Conservation (phyloP, 2,329 filamentous ascomycete species). For the Aspergillus sp. region DNA sequence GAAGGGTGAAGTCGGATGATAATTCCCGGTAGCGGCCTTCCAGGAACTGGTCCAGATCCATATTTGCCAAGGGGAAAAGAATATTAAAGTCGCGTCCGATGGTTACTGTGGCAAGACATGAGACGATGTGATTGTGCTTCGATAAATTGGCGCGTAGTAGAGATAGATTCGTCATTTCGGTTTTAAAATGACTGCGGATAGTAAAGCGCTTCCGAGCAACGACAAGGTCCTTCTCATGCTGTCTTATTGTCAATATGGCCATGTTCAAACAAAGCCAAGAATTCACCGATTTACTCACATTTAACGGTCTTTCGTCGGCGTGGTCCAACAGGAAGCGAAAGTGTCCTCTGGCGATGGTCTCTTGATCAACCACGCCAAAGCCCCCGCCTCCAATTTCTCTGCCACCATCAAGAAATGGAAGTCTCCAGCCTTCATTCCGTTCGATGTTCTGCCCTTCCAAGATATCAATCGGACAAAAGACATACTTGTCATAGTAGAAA, state of each 20-base stretch:
- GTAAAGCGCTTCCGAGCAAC: conserved; percentile 15
- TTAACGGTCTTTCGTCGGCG: background rate
- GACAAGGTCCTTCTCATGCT: background rate
- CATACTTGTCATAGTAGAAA: conserved; percentile 1
- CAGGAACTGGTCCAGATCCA: conserved; percentile 19
- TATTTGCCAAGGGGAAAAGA: conserved; percentile 14
- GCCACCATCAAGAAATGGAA: conserved; percentile 6
- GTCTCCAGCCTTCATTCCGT: conserved; percentile 9
- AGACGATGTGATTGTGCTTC: conserved; percentile 11
- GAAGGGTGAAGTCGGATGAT: background rate
- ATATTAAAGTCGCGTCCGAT: conserved; percentile 16
- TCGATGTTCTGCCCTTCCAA: conserved; percentile 8
- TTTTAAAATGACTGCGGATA: conserved; percentile 7
- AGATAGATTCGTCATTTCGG: conserved; percentile 10
- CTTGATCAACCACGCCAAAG: conserved; percentile 11
- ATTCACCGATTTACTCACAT: background rate
- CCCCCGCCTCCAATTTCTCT: conserved; percentile 1
- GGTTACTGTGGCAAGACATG: conserved; percentile 8
- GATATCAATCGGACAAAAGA: conserved; percentile 11
- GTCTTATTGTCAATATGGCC: no score
- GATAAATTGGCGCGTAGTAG: conserved; percentile 5
- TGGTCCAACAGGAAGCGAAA: background rate
- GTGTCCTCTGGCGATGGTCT: conserved; percentile 8
- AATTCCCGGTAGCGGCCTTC: background rate
- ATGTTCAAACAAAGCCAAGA: no score